Evolutionary conservation across 225 moss, liverwort and hornwort species (phyloP), one percentile per base, ranked within the genome.

Genomic region (Takakia lepidozioides): DNA sequence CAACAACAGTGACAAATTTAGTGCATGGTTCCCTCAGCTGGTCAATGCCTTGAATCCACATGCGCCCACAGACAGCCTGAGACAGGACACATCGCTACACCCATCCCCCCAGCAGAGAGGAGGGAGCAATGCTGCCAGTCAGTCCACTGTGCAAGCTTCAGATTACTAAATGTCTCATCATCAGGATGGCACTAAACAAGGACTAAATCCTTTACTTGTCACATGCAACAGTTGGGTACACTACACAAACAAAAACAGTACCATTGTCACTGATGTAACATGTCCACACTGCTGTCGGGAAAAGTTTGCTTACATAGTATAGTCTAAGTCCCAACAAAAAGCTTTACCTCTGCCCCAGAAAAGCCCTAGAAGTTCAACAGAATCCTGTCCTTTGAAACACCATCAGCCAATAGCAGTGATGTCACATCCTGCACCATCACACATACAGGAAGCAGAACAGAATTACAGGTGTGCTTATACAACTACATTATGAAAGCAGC

Each of bases 301-400:
- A n/a, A n/a, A n/a, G n/a, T n/a, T n/a, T n/a, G n/a, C n/a, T n/a
- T n/a, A n/a, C n/a, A n/a, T n/a, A n/a, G n/a, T n/a, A n/a, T n/a
- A n/a, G n/a, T n/a, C n/a, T n/a, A n/a, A n/a, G n/a, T n/a, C n/a
- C n/a, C n/a, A n/a, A n/a, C n/a, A n/a, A n/a, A n/a, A n/a, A n/a
- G n/a, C n/a, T n/a, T n/a, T n/a, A n/a, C n/a, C n/a, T n/a, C n/a
- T n/a, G n/a, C n/a, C n/a, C n/a, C n/a, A n/a, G 42, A 4, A 42
- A 37, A 52, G 35, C 27, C 39, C 74, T 64, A 93, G 46, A 88
- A 93, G 46, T 88, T 88, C 63, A 93, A 62, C 19, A 93, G 63
- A 59, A 93, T 80, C 49, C 58, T 88, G 29, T 86, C 83, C 64
- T 86, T 86, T 40, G 44, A n/a, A 44, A 88, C 93, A 21, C 86